Percentiles rank a stretch among this genome's conserved stretches.
Conservation (phyloP, 768 basidiomycete species). For the Udeniomyces megalosporus region DNA sequence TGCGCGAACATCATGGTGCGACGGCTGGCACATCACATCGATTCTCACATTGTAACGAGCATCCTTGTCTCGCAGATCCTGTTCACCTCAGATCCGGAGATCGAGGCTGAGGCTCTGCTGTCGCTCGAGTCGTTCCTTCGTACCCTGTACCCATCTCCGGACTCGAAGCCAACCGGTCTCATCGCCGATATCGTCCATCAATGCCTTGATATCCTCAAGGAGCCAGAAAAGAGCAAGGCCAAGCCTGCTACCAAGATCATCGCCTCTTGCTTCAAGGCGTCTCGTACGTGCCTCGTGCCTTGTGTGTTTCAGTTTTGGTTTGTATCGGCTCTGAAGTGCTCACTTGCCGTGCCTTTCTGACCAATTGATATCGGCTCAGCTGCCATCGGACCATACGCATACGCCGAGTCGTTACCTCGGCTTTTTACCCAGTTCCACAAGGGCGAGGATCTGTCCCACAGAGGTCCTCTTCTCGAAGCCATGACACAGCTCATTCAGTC, state of each 20-base stretch:
- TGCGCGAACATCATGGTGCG: slow-evolving; percentile 22
- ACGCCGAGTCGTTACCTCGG: slow-evolving; percentile 54
- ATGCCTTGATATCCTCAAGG: slow-evolving; percentile 36
- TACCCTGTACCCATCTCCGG: slow-evolving; percentile 43
- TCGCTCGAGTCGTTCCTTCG: slow-evolving; percentile 55
- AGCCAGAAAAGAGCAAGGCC: slow-evolving; percentile 88
- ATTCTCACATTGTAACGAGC: too few species aligned
- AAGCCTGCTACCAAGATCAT: slow-evolving; percentile 72
- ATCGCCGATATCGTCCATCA: slow-evolving; percentile 4
- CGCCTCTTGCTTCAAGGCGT: slow-evolving; percentile 57
- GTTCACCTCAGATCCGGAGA: slow-evolving; percentile 65
- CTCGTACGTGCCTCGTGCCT: slow-evolving; percentile 40
- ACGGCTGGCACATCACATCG: too few species aligned
- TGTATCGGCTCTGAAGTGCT: too few species aligned
- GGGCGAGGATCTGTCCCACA: slow-evolving; percentile 31
- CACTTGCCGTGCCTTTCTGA: too few species aligned
- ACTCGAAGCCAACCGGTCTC: slow-evolving; percentile 27
- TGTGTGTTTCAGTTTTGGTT: background rate
- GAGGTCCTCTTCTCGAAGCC: slow-evolving; percentile 47
- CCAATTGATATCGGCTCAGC: too few species aligned
- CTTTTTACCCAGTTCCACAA: slow-evolving; percentile 59
- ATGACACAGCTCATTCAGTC: slow-evolving; percentile 34
- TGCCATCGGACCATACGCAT: slow-evolving; percentile 48
- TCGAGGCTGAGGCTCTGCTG: slow-evolving; percentile 56
- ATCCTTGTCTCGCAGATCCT: slow-evolving; percentile 50